phyloP scores from a whole-genome alignment of 1,284 basidiomycete species.

The Malassezia dermatis region DNA sequence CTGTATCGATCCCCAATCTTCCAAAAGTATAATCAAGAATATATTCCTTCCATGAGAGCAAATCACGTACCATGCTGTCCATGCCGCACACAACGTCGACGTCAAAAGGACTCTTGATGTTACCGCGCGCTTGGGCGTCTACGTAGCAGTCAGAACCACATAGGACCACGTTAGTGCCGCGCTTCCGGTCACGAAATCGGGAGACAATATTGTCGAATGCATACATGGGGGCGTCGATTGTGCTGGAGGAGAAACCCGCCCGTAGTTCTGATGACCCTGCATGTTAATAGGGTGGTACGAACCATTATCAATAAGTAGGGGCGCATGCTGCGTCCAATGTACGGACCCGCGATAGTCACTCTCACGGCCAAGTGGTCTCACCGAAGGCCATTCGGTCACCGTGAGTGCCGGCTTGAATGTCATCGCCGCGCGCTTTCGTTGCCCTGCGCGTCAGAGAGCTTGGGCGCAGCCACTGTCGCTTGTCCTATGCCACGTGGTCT shows the following conservation, averaged over 20 bases:
- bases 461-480: neutral
- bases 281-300: constrained; percentile 13
- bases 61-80: constrained; percentile 32
- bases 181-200: constrained; percentile 39
- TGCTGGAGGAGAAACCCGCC: constrained; percentile 62
- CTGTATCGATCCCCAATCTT: constrained; percentile 69
- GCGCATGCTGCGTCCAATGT: constrained; percentile 28
- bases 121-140: constrained; percentile 30
- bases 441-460: neutral
- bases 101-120: constrained; percentile 39
- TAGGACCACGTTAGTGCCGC: constrained; percentile 29
- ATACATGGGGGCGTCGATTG: constrained; percentile 19
- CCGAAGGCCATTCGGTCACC: constrained; percentile 11
- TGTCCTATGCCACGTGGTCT: neutral
- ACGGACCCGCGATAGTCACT: constrained; percentile 21
- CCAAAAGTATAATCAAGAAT: constrained; percentile 85
- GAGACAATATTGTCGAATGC: constrained; percentile 40
- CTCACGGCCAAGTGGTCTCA: neutral
- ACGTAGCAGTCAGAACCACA: constrained; percentile 41
- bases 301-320: constrained; percentile 85
- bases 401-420: constrained; percentile 1
- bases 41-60: constrained; percentile 61
- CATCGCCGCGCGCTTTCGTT: neutral
- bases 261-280: constrained; percentile 66
- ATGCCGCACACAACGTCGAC: constrained; percentile 40